Evolutionary conservation across 225 moss, liverwort and hornwort species (phyloP).

Genomic region (Rhytidiadelphus loreus): DNA sequence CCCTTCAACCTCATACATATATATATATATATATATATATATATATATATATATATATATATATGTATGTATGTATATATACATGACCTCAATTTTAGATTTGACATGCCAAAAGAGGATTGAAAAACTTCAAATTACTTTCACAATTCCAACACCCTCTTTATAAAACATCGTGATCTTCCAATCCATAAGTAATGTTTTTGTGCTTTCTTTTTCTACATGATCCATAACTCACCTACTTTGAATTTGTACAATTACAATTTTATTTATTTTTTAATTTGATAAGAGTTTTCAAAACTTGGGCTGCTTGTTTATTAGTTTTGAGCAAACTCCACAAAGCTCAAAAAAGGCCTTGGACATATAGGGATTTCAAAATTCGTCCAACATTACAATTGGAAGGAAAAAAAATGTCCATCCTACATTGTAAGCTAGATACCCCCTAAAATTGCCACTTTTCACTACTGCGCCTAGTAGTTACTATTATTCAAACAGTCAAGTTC

Average conservation of each 20-base stretch:
- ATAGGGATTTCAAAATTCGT: not conserved
- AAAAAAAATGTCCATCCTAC: not conserved
- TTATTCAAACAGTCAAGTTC: fast-evolving
- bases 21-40: too few species aligned
- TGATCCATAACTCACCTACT: not conserved
- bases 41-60: too few species aligned
- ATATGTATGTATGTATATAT: too few species aligned
- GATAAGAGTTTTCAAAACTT: not conserved
- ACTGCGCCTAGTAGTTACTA: not conserved
- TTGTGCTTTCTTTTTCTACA: not conserved
- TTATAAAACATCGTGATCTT: not conserved
- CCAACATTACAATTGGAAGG: fast-evolving
- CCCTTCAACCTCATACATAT: too few species aligned
- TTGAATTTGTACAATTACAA: not conserved
- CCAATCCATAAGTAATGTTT: not conserved
- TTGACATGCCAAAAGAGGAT: not conserved
- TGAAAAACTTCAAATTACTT: not conserved
- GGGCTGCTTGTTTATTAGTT: not conserved
- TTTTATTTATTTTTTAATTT: not conserved
- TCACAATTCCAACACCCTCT: fast-evolving
- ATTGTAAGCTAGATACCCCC: fast-evolving
- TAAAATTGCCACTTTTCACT: not conserved
- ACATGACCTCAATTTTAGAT: not conserved
- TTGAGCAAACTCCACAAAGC: not conserved
- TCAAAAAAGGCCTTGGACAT: not conserved